Evolutionary conservation across 306 rosid species (phyloP).

Genomic region (Lupinus albus): DNA sequence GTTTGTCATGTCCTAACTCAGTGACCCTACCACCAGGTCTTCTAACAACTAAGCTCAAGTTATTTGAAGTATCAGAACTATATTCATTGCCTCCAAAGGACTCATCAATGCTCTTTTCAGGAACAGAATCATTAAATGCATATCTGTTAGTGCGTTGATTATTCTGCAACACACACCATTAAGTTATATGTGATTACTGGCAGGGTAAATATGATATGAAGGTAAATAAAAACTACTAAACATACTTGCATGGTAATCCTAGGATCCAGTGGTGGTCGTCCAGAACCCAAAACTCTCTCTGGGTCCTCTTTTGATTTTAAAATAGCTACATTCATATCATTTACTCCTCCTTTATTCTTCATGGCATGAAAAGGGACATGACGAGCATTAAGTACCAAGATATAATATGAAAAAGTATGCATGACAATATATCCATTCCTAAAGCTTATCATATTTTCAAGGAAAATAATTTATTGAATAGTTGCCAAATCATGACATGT

Average conservation of each 20-base stretch:
- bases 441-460: slow-evolving; percentile 22
- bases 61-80: slow-evolving; percentile 64
- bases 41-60: slow-evolving; percentile 53
- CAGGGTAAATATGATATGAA: not conserved
- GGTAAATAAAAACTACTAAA: slow-evolving; percentile 29
- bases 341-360: slow-evolving; percentile 70
- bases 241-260: slow-evolving; percentile 62
- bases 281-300: slow-evolving; percentile 58
- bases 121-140: slow-evolving; percentile 56
- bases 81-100: slow-evolving; percentile 66
- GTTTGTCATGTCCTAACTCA: slow-evolving; percentile 62
- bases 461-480: slow-evolving; percentile 1
- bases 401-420: not conserved
- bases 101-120: slow-evolving; percentile 61
- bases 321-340: slow-evolving; percentile 54
- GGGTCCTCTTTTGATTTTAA: slow-evolving; percentile 57
- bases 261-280: slow-evolving; percentile 72
- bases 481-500: not conserved
- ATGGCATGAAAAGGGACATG: slow-evolving; percentile 35
- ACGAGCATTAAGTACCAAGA: slow-evolving; percentile 30
- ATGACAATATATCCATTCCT: slow-evolving; percentile 11
- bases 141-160: slow-evolving; percentile 63
- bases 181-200: slow-evolving; percentile 32
- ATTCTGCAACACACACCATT: slow-evolving; percentile 55
- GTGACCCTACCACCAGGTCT: slow-evolving; percentile 55